Evolutionary conservation across 495 filamentous ascomycete genomes (phyloP).

Genomic region (Neurospora discreta): DNA sequence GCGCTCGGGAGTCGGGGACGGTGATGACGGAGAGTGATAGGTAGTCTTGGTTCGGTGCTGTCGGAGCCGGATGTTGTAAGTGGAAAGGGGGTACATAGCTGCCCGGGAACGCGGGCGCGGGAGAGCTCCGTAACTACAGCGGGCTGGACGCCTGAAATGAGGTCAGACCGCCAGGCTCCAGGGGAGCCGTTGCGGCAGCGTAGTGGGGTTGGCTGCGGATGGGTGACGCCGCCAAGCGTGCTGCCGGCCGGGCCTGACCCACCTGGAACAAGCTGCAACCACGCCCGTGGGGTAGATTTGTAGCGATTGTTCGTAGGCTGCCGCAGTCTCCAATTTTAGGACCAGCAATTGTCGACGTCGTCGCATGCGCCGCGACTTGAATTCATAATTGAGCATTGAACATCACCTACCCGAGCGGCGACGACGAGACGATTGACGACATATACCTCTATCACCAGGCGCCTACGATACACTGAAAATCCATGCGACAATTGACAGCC

Average conservation of each 20-base stretch:
- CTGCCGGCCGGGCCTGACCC: neutral
- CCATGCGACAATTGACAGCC: neutral
- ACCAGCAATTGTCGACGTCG: neutral
- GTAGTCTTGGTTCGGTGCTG: conserved; percentile 5
- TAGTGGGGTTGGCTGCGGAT: neutral
- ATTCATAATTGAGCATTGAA: neutral
- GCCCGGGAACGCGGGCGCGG: neutral
- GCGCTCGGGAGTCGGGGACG: conserved; percentile 16
- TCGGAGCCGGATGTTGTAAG: neutral
- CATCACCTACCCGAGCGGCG: neutral
- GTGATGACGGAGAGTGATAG: conserved; percentile 2
- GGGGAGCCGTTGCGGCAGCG: neutral
- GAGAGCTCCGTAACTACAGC: neutral
- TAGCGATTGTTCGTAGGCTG: neutral
- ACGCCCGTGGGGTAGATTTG: neutral
- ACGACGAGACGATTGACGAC: neutral
- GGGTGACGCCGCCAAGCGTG: neutral
- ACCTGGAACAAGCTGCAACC: neutral
- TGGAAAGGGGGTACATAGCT: neutral
- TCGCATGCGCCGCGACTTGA: neutral
- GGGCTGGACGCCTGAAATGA: neutral
- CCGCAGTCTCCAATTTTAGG: neutral
- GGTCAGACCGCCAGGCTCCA: neutral
- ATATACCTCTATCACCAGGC: neutral
- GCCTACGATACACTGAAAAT: neutral